A percentile compares a stretch with the other conserved stretches of the same genome.
Evolutionary conservation across 768 basidiomycete species (phyloP).

Genomic region (Hygrocybe coccinea): DNA sequence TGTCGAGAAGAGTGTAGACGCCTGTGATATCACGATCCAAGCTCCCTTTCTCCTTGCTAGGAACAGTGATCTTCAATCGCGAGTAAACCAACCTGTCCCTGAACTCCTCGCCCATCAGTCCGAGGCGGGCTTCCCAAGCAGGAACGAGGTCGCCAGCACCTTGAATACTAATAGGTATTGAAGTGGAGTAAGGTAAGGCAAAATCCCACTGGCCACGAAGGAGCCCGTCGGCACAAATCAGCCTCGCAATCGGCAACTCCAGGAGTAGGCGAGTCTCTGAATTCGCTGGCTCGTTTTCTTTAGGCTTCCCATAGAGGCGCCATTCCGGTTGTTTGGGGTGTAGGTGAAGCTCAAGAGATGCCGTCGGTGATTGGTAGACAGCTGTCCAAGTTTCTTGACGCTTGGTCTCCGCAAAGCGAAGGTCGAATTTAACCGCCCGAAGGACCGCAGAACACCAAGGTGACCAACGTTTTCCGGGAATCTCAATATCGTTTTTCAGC

Average conservation of each 20-base stretch:
- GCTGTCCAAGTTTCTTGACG: constrained; percentile 87
- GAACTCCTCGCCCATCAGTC: constrained; percentile 60
- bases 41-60: constrained; percentile 37
- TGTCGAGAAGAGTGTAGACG: constrained; percentile 69
- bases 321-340: constrained; percentile 78
- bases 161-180: constrained; percentile 56
- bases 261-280: constrained; percentile 73
- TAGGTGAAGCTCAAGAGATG: constrained; percentile 69
- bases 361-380: constrained; percentile 67
- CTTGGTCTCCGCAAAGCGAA: constrained; percentile 80
- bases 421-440: constrained; percentile 52
- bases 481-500: constrained; percentile 39
- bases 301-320: constrained; percentile 74
- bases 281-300: constrained; percentile 65
- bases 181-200: constrained; percentile 58
- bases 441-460: constrained; percentile 66
- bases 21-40: constrained; percentile 84
- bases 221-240: constrained; percentile 52
- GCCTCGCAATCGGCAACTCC: constrained; percentile 70
- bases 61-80: constrained; percentile 57
- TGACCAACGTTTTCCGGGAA: constrained; percentile 57
- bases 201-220: constrained; percentile 76
- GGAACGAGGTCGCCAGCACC: constrained; percentile 68
- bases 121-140: constrained; percentile 81
- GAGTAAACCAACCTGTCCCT: constrained; percentile 66